A percentile compares a stretch with the other conserved stretches of the same genome.
These are phyloP conservation scores for Pseudogymnoascus pannorum DNA, from an alignment of 2,329 filamentous ascomycete species.

Conservation along the genomic window DNA sequence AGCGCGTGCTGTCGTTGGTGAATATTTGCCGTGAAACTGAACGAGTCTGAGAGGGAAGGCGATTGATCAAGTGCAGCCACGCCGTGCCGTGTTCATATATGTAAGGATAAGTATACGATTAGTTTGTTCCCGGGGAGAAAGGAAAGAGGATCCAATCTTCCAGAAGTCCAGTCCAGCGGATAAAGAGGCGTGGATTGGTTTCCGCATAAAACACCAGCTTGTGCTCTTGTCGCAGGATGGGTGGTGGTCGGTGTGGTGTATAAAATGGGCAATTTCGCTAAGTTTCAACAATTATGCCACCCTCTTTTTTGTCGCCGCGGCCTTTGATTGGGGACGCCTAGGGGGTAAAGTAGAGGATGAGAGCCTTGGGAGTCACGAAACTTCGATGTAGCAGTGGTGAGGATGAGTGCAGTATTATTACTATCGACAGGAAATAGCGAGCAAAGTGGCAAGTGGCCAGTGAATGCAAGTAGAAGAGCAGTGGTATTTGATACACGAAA, in stretches of 20 bases:
- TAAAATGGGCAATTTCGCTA: constrained; percentile 10
- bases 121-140: neutral
- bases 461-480: neutral
- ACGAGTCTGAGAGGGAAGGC: neutral
- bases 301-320: neutral
- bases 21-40: neutral
- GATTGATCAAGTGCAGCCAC: neutral
- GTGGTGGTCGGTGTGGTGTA: constrained; percentile 1
- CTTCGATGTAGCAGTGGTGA: neutral
- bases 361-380: neutral
- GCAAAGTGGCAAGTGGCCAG: neutral
- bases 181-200: neutral
- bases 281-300: constrained; percentile 2
- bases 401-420: neutral
- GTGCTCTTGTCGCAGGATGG: neutral
- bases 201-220: neutral
- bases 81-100: neutral
- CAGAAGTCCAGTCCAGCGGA: neutral
- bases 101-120: neutral
- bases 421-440: neutral
- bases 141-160: neutral
- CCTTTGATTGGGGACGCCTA: neutral
- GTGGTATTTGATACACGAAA: neutral
- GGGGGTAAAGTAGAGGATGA: neutral
- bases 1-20: neutral